These are phyloP conservation scores for Yarrowia divulgata DNA, from an alignment of 805 yeast genomes.

Conservation along the genomic window DNA sequence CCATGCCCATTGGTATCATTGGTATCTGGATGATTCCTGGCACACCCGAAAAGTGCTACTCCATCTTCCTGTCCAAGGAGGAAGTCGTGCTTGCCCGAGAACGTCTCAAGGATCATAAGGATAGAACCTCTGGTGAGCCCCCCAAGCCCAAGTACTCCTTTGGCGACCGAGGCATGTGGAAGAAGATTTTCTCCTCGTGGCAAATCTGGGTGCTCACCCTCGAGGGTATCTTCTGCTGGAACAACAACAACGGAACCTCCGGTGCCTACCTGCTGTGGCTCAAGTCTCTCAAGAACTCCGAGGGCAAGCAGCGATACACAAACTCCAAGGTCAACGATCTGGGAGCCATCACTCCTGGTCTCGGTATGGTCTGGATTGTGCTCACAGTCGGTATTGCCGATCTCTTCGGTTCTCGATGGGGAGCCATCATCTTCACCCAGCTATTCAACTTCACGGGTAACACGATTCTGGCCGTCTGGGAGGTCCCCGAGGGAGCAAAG, in stretches of 20 bases:
- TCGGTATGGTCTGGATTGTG: constrained; percentile 57
- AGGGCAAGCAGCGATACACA: constrained; percentile 52
- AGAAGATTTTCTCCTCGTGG: constrained; percentile 61
- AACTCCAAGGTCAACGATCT: constrained; percentile 57
- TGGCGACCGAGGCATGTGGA: constrained; percentile 60
- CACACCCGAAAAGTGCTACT: constrained; percentile 64
- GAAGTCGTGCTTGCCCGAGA: constrained; percentile 61
- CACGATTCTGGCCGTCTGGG: constrained; percentile 61
- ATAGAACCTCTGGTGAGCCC: constrained; percentile 35
- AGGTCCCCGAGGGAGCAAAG: constrained; percentile 60
- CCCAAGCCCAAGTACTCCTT: constrained; percentile 43
- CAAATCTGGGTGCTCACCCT: constrained; percentile 63
- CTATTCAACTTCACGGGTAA: constrained; percentile 60
- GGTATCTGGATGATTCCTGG: constrained; percentile 69
- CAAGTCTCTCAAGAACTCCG: constrained; percentile 51
- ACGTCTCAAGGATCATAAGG: constrained; percentile 48
- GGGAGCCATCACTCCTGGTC: constrained; percentile 63
- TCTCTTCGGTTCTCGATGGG: constrained; percentile 60
- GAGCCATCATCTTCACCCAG: constrained; percentile 61
- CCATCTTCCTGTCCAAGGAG: constrained; percentile 60
- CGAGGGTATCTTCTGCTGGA: constrained; percentile 68
- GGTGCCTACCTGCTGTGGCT: constrained; percentile 71
- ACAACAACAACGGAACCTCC: constrained; percentile 59
- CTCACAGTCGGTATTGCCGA: constrained; percentile 54
- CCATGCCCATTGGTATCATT: constrained; percentile 61